Evolutionary conservation across 2,329 filamentous ascomycete species (phyloP).

Genomic region (Periconia sp.): DNA sequence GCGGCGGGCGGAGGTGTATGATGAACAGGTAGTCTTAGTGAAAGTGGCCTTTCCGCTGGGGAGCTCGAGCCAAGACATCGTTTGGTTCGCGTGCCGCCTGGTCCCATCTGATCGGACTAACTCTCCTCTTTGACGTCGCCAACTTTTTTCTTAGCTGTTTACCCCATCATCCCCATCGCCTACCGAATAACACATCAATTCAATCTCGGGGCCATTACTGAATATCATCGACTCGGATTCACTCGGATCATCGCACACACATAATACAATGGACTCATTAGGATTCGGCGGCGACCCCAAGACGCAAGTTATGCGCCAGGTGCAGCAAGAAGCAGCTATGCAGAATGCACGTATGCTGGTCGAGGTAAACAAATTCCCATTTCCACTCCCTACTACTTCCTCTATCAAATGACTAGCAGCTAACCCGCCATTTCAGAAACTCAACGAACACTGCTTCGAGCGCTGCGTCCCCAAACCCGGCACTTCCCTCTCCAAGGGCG

Average conservation of each 20-base stretch:
- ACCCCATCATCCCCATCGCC: slow-evolving; percentile 1
- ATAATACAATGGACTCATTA: slow-evolving; percentile 34
- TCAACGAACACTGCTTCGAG: slow-evolving; percentile 60
- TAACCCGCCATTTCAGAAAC: slow-evolving; percentile 50
- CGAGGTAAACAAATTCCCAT: slow-evolving; percentile 39
- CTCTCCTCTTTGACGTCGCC: slow-evolving; percentile 29
- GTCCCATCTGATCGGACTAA: not conserved
- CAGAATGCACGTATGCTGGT: slow-evolving; percentile 54
- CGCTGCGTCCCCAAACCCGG: slow-evolving; percentile 57
- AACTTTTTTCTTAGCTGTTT: slow-evolving; percentile 18
- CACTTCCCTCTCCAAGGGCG: slow-evolving; percentile 52
- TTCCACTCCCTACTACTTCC: slow-evolving; percentile 1
- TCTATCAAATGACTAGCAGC: not conserved
- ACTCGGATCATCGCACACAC: not conserved
- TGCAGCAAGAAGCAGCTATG: slow-evolving; percentile 56
- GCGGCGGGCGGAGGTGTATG: slow-evolving; percentile 15
- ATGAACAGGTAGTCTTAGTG: slow-evolving; percentile 4
- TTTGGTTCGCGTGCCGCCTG: slow-evolving; percentile 4
- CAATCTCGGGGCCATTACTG: not conserved
- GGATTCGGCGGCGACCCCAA: slow-evolving; percentile 46
- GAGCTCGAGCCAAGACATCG: slow-evolving; percentile 17
- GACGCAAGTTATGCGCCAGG: slow-evolving; percentile 53
- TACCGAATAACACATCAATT: not conserved
- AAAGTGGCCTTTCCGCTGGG: slow-evolving; percentile 39
- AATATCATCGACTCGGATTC: no score